Evolutionary conservation across 2,329 filamentous ascomycete species (phyloP), one percentile per base, ranked within the genome.

Genomic region (Hypoxylon sp.): DNA sequence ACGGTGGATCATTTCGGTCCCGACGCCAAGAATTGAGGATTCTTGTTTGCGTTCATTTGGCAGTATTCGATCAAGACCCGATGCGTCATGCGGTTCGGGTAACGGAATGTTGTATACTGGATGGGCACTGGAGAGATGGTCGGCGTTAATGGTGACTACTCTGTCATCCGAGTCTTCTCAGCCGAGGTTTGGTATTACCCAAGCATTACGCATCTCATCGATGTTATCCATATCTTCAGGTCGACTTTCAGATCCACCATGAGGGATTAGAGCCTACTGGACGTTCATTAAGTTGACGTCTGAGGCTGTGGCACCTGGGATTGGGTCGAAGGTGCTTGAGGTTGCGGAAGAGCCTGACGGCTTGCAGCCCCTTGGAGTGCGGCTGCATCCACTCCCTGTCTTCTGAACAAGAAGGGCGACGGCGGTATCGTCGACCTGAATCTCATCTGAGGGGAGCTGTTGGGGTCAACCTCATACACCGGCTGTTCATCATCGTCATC

Each of bases 401-500:
- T 79, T 40, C 79, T 77, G 46, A 81, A 77, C 54, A 81, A 80
- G 71, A 82, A 79, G 27, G 81, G 80, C 55, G 82, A 84, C 40
- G 87, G 77, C 1, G 86, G 87, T 20, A 89, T 86, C 6, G 84
- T 86, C n/a, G 88, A 85, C 42, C 89, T 83, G 73, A 90, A 91
- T 73, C 85, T 88, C 73, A 91, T 80, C 22, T 88, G 86, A 22
- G 83, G 82, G 14, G 85, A 86, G 73, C 88, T 88, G 73, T 86
- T 90, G 40, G 91, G 92, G 77, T 97, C 94, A 64, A 95, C 86
- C 61, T 91, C 87, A 82, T 94, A 94, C 67, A 90, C 85, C 25
- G 91, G 86, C 61, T 90, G 88, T 64, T 94, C 92, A 58, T 95
- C 92, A 51, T 97, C 77, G 68, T 94, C 93, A 68, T 94, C 93